A percentile compares a stretch with the other conserved stretches of the same genome.
phyloP scores from a whole-genome alignment of 139 green algal genomes.

The Klebsormidium nitens region DNA sequence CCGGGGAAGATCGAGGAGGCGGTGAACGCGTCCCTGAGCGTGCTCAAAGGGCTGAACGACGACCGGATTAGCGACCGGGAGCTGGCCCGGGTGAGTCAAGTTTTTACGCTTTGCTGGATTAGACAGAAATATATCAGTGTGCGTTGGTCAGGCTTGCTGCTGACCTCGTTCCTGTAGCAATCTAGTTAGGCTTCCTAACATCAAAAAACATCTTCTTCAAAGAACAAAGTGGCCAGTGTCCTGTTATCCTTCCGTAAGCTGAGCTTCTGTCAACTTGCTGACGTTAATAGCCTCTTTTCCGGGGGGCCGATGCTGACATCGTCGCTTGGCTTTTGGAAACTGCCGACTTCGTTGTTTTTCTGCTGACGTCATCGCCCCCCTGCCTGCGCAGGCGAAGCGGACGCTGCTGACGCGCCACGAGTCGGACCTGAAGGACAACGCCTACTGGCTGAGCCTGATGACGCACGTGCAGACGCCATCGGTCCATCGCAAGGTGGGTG shows the following conservation, averaged over 20 bases:
- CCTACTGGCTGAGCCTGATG: slow-evolving; percentile 87
- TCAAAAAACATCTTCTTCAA: no score
- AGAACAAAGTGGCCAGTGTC: no score
- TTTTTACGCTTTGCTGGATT: no score
- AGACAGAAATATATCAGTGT: no score
- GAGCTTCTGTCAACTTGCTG: no score
- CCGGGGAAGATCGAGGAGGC: slow-evolving; percentile 93
- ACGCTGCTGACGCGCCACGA: slow-evolving; percentile 93
- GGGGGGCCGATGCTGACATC: no score
- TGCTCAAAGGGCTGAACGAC: slow-evolving; percentile 65
- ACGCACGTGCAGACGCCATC: slow-evolving; percentile 79
- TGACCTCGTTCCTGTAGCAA: no score
- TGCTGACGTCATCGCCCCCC: slow-evolving; percentile 31
- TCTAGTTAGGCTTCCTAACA: no score
- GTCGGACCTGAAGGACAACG: slow-evolving; percentile 87
- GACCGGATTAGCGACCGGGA: slow-evolving; percentile 65
- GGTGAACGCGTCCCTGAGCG: slow-evolving; percentile 65
- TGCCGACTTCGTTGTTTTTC: slow-evolving; percentile 27
- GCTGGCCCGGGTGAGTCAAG: slow-evolving; percentile 52
- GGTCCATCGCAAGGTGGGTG: slow-evolving; percentile 73
- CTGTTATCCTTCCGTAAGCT: no score
- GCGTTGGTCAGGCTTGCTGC: no score
- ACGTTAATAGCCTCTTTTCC: no score
- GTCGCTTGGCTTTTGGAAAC: no score
- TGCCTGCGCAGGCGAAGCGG: slow-evolving; percentile 46